phyloP scores from a whole-genome alignment of 768 basidiomycete species.

The Auriscalpium microsporum region DNA sequence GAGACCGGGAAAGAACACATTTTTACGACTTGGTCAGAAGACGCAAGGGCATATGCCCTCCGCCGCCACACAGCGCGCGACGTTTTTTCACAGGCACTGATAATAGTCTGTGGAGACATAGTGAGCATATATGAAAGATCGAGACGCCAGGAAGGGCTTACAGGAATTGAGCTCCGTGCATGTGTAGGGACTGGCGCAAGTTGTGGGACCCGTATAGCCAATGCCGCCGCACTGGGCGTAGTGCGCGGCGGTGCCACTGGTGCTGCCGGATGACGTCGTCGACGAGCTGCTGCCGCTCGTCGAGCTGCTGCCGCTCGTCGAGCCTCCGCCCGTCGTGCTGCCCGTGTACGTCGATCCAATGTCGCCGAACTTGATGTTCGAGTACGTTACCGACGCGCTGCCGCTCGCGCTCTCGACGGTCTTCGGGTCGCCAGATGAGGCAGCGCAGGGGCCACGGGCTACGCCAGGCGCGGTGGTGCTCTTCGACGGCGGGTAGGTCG shows the following conservation, averaged over 20 bases:
- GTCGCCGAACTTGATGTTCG: slow-evolving; percentile 46
- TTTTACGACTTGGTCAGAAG: too few species aligned
- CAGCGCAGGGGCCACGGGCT: slow-evolving; percentile 42
- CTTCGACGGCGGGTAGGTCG: slow-evolving; percentile 30
- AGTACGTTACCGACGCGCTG: slow-evolving; percentile 39
- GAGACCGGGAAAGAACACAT: too few species aligned
- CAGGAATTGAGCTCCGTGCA: slow-evolving; percentile 1
- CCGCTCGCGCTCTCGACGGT: slow-evolving; percentile 33
- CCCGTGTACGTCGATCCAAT: slow-evolving; percentile 36
- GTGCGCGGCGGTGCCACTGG: slow-evolving; percentile 8
- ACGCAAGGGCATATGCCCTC: too few species aligned
- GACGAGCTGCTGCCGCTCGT: not conserved
- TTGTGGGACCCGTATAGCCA: slow-evolving; percentile 12
- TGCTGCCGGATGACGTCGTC: not conserved
- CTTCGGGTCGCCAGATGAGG: slow-evolving; percentile 35
- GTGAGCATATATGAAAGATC: not conserved
- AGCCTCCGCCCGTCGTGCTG: slow-evolving; percentile 8
- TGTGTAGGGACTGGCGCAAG: slow-evolving; percentile 10
- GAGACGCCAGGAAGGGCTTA: not conserved
- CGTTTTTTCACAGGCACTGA: slow-evolving; percentile 7
- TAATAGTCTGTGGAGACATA: slow-evolving; percentile 1
- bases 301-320: not conserved
- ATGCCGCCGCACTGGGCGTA: slow-evolving; percentile 18
- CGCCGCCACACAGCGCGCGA: too few species aligned
- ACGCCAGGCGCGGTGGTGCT: slow-evolving; percentile 31